Conservation (phyloP, 257 asterid species). For the Salvia rosmarinus region DNA sequence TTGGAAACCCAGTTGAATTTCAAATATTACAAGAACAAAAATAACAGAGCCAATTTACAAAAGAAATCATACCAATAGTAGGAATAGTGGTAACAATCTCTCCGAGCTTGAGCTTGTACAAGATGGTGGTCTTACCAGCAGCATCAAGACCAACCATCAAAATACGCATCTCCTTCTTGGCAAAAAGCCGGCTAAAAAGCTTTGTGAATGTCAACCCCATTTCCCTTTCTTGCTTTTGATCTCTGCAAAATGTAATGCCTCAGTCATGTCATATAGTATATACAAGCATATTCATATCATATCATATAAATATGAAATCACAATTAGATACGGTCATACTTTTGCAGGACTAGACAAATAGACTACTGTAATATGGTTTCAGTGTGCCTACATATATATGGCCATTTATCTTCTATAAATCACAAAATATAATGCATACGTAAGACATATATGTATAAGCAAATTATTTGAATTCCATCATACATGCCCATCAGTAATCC, state of each 20-base stretch:
- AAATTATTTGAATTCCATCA: background rate
- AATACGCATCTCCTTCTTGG: slow-evolving; percentile 73
- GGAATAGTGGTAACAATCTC: slow-evolving; percentile 70
- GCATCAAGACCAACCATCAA: slow-evolving; percentile 71
- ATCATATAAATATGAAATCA: background rate
- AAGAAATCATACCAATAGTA: slow-evolving; percentile 52
- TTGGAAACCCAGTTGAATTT: background rate
- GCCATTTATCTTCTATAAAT: background rate
- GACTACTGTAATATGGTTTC: background rate
- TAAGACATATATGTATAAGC: background rate
- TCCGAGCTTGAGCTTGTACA: slow-evolving; percentile 74
- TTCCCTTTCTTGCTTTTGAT: slow-evolving; percentile 45
- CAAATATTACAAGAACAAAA: background rate
- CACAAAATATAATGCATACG: background rate
- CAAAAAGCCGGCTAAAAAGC: slow-evolving; percentile 71
- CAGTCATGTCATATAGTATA: slow-evolving; percentile 18
- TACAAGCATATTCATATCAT: background rate
- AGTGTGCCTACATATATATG: background rate
- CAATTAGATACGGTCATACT: background rate
- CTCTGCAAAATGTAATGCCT: slow-evolving; percentile 34
- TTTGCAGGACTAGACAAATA: background rate
- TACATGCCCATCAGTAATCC: background rate
- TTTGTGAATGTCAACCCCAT: slow-evolving; percentile 75
- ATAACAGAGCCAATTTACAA: slow-evolving; percentile 20
- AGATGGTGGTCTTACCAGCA: slow-evolving; percentile 69